Conservation (phyloP, 2,329 filamentous ascomycete genomes). For the Knoxdaviesia proteae region DNA sequence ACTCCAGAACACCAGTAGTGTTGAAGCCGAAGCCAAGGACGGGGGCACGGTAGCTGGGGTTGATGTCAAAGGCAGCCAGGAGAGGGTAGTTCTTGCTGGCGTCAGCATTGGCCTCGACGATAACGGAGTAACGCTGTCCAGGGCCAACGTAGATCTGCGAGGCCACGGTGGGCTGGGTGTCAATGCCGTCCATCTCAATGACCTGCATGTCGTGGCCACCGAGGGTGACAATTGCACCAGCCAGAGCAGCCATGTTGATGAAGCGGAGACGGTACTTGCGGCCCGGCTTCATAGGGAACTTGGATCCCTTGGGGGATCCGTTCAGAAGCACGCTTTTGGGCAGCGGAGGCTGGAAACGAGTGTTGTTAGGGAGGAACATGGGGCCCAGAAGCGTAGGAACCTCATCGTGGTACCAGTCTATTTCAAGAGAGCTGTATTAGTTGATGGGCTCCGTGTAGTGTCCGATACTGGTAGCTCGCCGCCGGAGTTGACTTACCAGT, state of each 20-base stretch:
- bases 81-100: conserved; percentile 20
- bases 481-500: conserved; percentile 10
- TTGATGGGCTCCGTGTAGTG: neutral
- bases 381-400: conserved; percentile 23
- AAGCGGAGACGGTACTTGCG: conserved; percentile 22
- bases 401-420: conserved; percentile 37
- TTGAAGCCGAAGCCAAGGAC: conserved; percentile 15
- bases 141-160: conserved; percentile 19
- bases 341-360: conserved; percentile 28
- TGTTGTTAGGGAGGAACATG: conserved; percentile 24
- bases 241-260: conserved; percentile 22
- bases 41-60: conserved; percentile 13
- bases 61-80: conserved; percentile 21
- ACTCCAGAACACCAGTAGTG: conserved; percentile 22
- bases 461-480: too few relatives aligned
- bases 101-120: conserved; percentile 18
- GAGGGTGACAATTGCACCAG: conserved; percentile 20
- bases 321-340: conserved; percentile 30
- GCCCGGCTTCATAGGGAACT: neutral
- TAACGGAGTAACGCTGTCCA: conserved; percentile 25
- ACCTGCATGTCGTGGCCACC: conserved; percentile 20
- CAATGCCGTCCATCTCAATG: conserved; percentile 22
- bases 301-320: conserved; percentile 17
- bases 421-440: neutral
- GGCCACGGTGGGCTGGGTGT: conserved; percentile 14